Conservation (phyloP, 2,329 filamentous ascomycete species). For the Cercospora berteroae region DNA sequence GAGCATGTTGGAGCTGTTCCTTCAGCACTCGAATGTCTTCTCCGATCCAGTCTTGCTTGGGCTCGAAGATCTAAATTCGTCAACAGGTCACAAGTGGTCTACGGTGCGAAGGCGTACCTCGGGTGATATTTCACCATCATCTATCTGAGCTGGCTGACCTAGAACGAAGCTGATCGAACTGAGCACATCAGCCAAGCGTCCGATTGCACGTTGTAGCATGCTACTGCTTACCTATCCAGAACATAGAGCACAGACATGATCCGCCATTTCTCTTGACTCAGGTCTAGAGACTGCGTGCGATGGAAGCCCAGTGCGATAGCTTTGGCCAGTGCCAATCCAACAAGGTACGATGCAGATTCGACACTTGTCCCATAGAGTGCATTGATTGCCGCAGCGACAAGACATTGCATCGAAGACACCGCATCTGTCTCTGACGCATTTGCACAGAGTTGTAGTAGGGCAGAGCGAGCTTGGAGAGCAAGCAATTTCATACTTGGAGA, state of each 20-base stretch:
- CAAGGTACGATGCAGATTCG: not conserved
- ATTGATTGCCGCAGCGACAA: constrained; percentile 2
- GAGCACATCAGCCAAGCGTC: not conserved
- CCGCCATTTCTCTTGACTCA: not conserved
- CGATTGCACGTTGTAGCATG: not conserved
- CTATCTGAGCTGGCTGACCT: not conserved
- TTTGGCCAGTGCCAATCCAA: not conserved
- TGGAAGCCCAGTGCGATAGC: constrained; percentile 4
- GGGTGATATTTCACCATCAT: constrained; percentile 1
- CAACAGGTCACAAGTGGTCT: not conserved
- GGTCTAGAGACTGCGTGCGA: not conserved
- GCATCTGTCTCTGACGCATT: not conserved
- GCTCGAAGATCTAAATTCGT: not conserved
- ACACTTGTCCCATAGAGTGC: not conserved
- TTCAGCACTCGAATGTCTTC: not conserved
- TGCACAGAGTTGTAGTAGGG: not conserved
- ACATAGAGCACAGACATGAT: constrained; percentile 4
- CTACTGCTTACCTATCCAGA: not conserved
- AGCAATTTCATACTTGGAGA: not conserved
- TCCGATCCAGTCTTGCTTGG: not conserved
- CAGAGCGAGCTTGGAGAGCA: not conserved
- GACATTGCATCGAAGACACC: not conserved
- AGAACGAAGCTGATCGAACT: not conserved
- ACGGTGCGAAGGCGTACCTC: not conserved
- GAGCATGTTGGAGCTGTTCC: not conserved